A percentile compares a stretch with the other conserved stretches of the same genome.
phyloP scores from a whole-genome alignment of 345 rosid species.

The Sisymbrium altissimum region DNA sequence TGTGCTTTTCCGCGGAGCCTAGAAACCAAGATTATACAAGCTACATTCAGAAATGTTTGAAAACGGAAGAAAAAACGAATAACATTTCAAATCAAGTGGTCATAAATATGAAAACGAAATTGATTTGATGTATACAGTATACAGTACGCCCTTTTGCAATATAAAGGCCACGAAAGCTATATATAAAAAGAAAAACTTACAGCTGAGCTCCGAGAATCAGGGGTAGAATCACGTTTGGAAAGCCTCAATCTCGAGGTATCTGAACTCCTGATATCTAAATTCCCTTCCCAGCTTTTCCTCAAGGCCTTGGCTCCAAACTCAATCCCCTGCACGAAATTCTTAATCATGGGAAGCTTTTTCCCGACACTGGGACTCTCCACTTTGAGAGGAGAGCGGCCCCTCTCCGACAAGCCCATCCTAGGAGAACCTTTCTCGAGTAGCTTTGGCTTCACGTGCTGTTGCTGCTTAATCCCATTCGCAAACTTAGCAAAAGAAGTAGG shows the following conservation, averaged over 20 bases:
- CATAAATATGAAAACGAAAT: neutral
- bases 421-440: constrained; percentile 51
- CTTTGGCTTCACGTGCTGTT: constrained; percentile 49
- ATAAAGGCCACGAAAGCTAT: constrained; percentile 2
- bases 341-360: constrained; percentile 56
- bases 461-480: constrained; percentile 73
- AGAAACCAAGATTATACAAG: constrained; percentile 28
- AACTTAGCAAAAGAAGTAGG: constrained; percentile 87
- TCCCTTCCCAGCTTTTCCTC: constrained; percentile 99
- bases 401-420: constrained; percentile 49
- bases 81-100: neutral
- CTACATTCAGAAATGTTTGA: neutral
- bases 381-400: constrained; percentile 44
- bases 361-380: constrained; percentile 44
- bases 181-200: constrained; percentile 50
- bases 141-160: neutral
- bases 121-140: neutral
- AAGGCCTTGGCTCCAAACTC: constrained; percentile 89
- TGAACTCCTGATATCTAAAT: constrained; percentile 55
- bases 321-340: constrained; percentile 64
- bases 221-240: constrained; percentile 45
- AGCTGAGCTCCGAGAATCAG: constrained; percentile 53
- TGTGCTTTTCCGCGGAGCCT: constrained; percentile 81
- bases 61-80: neutral
- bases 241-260: constrained; percentile 46